phyloP scores from a whole-genome alignment of 352 stramenopile species.

The Peronosclerospora sorghi region DNA sequence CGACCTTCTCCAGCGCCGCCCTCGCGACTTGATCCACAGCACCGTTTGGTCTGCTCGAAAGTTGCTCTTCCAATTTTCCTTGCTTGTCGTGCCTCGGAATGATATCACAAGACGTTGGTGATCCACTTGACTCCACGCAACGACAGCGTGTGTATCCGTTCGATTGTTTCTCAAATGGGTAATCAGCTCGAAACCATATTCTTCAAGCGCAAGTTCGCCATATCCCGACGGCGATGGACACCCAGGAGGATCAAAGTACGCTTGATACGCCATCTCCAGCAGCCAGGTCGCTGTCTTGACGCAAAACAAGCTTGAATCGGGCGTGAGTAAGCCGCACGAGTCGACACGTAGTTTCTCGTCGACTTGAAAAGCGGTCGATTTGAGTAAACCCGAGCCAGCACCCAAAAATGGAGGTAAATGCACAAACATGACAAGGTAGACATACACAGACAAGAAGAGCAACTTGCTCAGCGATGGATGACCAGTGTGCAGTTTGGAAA shows the following conservation, averaged over 20 bases:
- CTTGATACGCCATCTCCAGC: constrained; percentile 75
- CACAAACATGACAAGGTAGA: constrained; percentile 78
- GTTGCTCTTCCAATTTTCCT: constrained; percentile 85
- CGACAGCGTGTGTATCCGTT: constrained; percentile 72
- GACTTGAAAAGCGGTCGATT: constrained; percentile 63
- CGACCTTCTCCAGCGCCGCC: constrained; percentile 33
- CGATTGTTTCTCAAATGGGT: constrained; percentile 56
- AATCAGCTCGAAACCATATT: constrained; percentile 76
- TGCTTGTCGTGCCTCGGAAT: constrained; percentile 79
- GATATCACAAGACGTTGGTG: constrained; percentile 72
- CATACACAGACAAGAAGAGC: constrained; percentile 73
- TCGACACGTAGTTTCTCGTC: constrained; percentile 51
- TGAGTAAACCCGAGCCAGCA: constrained; percentile 35
- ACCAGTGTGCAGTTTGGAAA: constrained; percentile 41
- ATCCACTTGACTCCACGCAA: constrained; percentile 34
- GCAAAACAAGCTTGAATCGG: constrained; percentile 76
- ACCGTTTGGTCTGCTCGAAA: constrained; percentile 72
- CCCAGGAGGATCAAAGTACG: constrained; percentile 77
- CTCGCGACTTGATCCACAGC: constrained; percentile 66
- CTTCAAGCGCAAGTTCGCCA: constrained; percentile 57
- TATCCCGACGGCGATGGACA: constrained; percentile 68
- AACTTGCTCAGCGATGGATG: constrained; percentile 53
- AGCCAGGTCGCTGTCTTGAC: constrained; percentile 78
- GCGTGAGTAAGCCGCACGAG: constrained; percentile 47
- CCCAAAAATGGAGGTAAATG: constrained; percentile 53